phyloP scores from a whole-genome alignment of 1,284 basidiomycete genomes.

The Puccinia novopanici region DNA sequence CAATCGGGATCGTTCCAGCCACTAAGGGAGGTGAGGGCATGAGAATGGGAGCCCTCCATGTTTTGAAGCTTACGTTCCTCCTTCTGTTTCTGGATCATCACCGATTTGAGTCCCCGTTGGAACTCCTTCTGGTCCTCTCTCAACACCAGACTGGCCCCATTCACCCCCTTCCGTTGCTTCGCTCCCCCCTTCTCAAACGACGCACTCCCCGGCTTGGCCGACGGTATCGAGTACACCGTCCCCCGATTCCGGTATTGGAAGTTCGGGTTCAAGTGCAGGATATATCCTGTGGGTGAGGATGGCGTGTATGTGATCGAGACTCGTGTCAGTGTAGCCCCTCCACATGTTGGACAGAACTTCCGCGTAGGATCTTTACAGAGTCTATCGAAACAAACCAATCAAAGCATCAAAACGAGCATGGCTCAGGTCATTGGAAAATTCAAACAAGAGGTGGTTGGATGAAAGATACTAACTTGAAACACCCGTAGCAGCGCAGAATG shows the following conservation, averaged over 20 bases:
- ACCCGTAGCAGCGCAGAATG: constrained; percentile 95
- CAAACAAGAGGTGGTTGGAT: neutral
- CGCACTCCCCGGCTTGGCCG: constrained; percentile 83
- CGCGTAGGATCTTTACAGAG: constrained; percentile 93
- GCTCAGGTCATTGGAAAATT: neutral
- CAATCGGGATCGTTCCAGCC: constrained; percentile 85
- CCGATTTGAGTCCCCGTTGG: constrained; percentile 74
- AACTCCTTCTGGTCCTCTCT: constrained; percentile 88
- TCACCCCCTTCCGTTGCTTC: constrained; percentile 45
- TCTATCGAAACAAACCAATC: constrained; percentile 62
- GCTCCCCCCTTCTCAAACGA: constrained; percentile 63
- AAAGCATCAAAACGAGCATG: neutral
- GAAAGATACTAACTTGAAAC: constrained; percentile 82
- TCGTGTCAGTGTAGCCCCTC: constrained; percentile 85
- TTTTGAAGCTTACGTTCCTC: constrained; percentile 74
- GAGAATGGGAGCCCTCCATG: constrained; percentile 63
- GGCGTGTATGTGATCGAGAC: constrained; percentile 76
- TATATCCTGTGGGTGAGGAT: constrained; percentile 61
- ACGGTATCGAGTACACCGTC: constrained; percentile 88
- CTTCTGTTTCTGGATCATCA: constrained; percentile 71
- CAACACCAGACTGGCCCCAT: constrained; percentile 68
- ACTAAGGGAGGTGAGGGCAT: constrained; percentile 53
- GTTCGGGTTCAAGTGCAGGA: constrained; percentile 83
- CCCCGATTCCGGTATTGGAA: constrained; percentile 92
- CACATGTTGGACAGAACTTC: constrained; percentile 97